phyloP scores from a whole-genome alignment of 208 protist genomes.

The Acanthamoeba culbertsoni region DNA sequence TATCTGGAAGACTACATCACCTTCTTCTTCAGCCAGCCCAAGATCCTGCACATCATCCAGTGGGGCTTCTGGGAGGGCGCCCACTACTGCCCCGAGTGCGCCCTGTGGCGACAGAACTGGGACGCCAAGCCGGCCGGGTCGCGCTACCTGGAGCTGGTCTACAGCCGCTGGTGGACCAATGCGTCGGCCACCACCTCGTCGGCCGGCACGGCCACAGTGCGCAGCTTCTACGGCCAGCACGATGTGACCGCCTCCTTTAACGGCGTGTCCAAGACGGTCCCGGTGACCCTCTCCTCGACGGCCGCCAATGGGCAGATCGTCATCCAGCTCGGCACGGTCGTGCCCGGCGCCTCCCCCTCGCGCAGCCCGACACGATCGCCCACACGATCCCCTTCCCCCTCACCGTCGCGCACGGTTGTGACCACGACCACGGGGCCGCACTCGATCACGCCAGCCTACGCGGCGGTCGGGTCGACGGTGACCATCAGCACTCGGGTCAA shows the following conservation, averaged over 20 bases:
- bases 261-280: not conserved
- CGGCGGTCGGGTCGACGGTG: not conserved
- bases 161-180: not conserved
- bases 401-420: not conserved
- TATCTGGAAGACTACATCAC: conserved; percentile 5
- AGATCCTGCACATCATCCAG: not conserved
- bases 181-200: not conserved
- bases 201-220: not conserved
- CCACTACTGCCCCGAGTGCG: conserved; percentile 5
- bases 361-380: not conserved
- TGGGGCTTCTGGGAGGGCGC: conserved; percentile 44
- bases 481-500: not conserved
- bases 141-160: conserved; percentile 4
- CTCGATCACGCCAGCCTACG: not conserved
- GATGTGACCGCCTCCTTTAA: not conserved
- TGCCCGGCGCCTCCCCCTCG: not conserved
- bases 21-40: conserved; percentile 17
- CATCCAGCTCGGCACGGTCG: not conserved
- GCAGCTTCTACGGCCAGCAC: not conserved
- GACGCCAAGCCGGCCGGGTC: not conserved
- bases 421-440: not conserved
- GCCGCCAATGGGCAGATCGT: not conserved
- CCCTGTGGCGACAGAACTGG: not conserved
- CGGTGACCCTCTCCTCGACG: not conserved
- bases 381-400: not conserved